Evolutionary conservation across 495 filamentous ascomycete genomes (phyloP).

Genomic region (Lentithecium fluviatile): DNA sequence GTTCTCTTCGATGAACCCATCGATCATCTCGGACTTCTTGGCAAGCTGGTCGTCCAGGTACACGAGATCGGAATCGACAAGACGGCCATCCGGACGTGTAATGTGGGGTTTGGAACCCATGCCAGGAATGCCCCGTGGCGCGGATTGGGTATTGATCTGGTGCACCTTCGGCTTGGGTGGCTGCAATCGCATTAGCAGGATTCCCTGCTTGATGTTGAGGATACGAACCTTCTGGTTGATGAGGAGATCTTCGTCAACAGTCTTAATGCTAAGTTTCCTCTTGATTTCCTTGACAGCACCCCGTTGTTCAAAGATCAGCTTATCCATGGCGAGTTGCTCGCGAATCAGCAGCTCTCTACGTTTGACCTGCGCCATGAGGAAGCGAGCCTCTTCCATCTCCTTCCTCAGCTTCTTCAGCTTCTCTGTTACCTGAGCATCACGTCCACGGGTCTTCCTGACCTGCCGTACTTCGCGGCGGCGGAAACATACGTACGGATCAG

Average conservation of each 20-base stretch:
- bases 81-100: constrained; percentile 65
- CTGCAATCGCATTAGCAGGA: constrained; percentile 29
- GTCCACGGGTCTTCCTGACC: constrained; percentile 87
- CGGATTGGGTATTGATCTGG: constrained; percentile 55
- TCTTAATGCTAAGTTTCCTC: constrained; percentile 82
- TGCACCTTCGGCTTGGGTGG: constrained; percentile 50
- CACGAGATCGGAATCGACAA: constrained; percentile 72
- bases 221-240: constrained; percentile 80
- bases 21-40: constrained; percentile 78
- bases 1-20: constrained; percentile 74
- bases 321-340: constrained; percentile 72
- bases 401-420: constrained; percentile 89
- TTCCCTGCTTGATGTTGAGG: background rate
- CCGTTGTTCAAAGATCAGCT: constrained; percentile 75
- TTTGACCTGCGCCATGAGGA: constrained; percentile 71
- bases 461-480: constrained; percentile 91
- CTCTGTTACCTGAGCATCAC: constrained; percentile 90
- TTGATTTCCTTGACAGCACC: constrained; percentile 80
- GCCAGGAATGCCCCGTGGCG: constrained; percentile 45
- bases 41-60: constrained; percentile 70
- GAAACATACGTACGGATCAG: constrained; percentile 98
- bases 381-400: constrained; percentile 85
- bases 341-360: constrained; percentile 75
- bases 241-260: constrained; percentile 84
- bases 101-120: constrained; percentile 29